Base-by-base conservation (phyloP, 2,329 filamentous ascomycete species). In the Orbilia oligospora region DNA sequence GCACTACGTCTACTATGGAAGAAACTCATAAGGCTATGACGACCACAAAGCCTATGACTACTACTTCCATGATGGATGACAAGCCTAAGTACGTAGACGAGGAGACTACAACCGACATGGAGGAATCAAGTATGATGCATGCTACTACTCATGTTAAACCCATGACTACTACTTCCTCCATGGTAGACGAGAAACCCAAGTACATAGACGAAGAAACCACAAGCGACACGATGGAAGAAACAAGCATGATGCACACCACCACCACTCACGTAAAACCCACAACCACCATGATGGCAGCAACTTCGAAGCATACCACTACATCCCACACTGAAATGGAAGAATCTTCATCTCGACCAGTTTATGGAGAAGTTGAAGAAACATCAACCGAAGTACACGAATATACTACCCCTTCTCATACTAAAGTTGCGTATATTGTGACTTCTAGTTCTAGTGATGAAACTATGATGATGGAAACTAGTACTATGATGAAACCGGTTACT, bases 371-470 rank as follows among this genome's bases (percentile, higher is more conserved):
- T 14, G 33, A 58, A 41, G 53, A 58, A 38, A 58, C 30, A n/a
- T 58, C 53, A 6, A 58, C n/a, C 8, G 53, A 41, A n/a, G n/a
- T n/a, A 22, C 27, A 30, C 27, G 53, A 22, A 38, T 38, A 58
- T 12, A 6, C 18, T n/a, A 16, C 18, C 2, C 33, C 53, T 10
- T 58, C 53, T 38, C 30, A 58, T 16, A 58, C 53, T 20, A 58
- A 38, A 14, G 12, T 22, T 8, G 1, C 53, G 9, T 22, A 58
- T 38, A 10, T 3, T 30, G 27, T 30, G 3, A 6, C 27, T 6
- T 30, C 27, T 6, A 30, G 27, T 6, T 30, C 27, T 6, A 30
- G 3, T 6, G 27, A 30, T 3, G 27, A 12, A 20, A 38, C n/a
- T n/a, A n/a, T n/a, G n/a, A n/a, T n/a, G n/a, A n/a, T n/a, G 8